phyloP scores from a whole-genome alignment of 129 eudicot species.

The Tanacetum coccineum region DNA sequence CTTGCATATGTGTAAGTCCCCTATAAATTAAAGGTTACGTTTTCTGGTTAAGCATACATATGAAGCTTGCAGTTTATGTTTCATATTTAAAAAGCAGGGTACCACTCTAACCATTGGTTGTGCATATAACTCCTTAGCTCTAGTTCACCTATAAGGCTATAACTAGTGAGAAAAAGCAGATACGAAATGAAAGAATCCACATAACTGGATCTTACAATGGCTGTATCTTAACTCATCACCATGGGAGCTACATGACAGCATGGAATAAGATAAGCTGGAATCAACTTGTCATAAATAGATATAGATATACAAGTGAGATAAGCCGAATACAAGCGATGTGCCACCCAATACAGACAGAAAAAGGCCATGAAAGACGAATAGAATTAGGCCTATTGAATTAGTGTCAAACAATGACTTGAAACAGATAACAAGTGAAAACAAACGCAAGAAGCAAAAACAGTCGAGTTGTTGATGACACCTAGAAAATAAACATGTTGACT shows the following conservation, averaged over 20 bases:
- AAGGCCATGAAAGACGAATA: neutral
- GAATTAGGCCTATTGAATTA: neutral
- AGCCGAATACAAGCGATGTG: no score
- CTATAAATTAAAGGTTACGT: neutral
- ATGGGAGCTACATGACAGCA: no score
- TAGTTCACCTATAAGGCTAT: no score
- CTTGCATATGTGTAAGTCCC: neutral
- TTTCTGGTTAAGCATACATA: neutral
- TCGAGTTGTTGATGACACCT: neutral
- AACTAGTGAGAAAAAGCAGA: no score
- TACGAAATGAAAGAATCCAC: no score
- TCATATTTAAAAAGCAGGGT: neutral
- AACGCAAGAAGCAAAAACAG: neutral
- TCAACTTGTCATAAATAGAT: no score
- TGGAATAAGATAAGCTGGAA: no score
- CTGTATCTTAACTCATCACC: no score
- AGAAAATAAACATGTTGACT: neutral
- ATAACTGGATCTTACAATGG: no score
- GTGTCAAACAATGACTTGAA: neutral
- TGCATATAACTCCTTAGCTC: no score
- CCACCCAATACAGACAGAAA: neutral
- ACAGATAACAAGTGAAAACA: neutral
- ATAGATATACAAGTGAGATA: no score
- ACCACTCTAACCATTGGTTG: no score
- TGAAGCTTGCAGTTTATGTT: neutral